Evolutionary conservation across 257 asterid species (phyloP), one percentile per base, ranked within the genome.

Genomic region (Penstemon eatonii): DNA sequence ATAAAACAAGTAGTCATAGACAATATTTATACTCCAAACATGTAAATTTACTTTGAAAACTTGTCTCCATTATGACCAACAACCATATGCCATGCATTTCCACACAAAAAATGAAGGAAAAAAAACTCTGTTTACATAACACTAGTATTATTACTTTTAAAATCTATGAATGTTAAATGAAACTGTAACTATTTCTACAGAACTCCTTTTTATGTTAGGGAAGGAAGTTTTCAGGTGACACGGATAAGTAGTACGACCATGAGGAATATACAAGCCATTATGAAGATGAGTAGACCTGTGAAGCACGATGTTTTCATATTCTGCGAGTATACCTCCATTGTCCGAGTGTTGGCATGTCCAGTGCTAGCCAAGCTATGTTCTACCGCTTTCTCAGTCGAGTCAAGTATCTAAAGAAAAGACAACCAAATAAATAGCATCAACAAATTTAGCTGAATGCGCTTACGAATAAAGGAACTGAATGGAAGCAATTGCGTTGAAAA

Each of bases 351-450:
- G 53, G 92, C 97, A 18, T 82, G 94, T 56, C 92, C 91, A 0
- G 97, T 93, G 76, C 89, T 87, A 3, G 92, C 99, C 81, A 93
- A 73, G 81, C 95, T 90, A 75, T 85, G 90, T 71, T 93, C 99
- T 18, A 93, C 87, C 0, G 96, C 95, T 73, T 85, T 85, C 82
- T 88, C 92, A 3, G 97, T 93, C 25, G 96, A 93, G 78, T 88
- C 96, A 0, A 93, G 89, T 75, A 88, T 87, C 97, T 94, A 81
- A 11, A 33, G 40, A 42, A 18, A 61, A 61, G 5, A 40, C 36
- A 36, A 49, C 46, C 13, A 13, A 44, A 70, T 60, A 18, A 15
- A 63, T 44, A 42, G 18, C 15, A 10, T 49, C 18, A 10, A 6
- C 5, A 0, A 5, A 49, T 49, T 10, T 9, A 49, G 18, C 18